A percentile compares a stretch with the other conserved stretches of the same genome.
These are phyloP conservation scores for Wolfiporia cocos DNA, from an alignment of 1,284 basidiomycete species.

Conservation along the genomic window DNA sequence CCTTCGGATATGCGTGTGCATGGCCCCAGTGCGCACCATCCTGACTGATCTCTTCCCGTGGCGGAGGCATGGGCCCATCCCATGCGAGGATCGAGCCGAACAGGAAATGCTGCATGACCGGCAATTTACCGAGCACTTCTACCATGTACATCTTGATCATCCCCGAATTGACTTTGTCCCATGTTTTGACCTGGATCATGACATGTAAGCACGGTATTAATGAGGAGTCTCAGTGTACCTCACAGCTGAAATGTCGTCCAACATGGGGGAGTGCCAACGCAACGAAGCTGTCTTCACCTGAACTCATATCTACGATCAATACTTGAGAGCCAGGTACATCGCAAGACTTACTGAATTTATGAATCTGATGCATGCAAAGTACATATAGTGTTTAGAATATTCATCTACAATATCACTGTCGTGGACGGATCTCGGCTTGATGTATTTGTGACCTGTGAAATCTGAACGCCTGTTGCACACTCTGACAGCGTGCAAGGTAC, in stretches of 20 bases:
- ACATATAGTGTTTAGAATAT: constrained; percentile 92
- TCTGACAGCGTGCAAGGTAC: constrained; percentile 7
- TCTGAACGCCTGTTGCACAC: background rate
- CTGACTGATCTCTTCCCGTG: constrained; percentile 31
- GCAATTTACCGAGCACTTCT: constrained; percentile 93
- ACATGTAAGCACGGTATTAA: background rate
- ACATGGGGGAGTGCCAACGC: constrained; percentile 98
- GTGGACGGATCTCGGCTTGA: constrained; percentile 91
- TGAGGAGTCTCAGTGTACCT: constrained; percentile 14
- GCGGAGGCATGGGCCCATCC: constrained; percentile 48
- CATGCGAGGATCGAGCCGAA: constrained; percentile 85
- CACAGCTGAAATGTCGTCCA: constrained; percentile 95
- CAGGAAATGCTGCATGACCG: constrained; percentile 94
- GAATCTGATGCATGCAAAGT: constrained; percentile 93
- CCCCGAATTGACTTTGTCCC: constrained; percentile 96
- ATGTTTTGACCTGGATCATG: constrained; percentile 73
- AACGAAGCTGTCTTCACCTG: constrained; percentile 95
- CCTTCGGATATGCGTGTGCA: constrained; percentile 44
- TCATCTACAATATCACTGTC: constrained; percentile 92
- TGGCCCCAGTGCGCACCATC: constrained; percentile 50
- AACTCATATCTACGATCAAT: background rate
- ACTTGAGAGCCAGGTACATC: background rate
- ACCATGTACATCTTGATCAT: constrained; percentile 99
- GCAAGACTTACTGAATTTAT: constrained; percentile 81
- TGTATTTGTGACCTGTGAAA: constrained; percentile 77